Evolutionary conservation across 768 basidiomycete species (phyloP).

Genomic region (Leucosporidium yakuticum): DNA sequence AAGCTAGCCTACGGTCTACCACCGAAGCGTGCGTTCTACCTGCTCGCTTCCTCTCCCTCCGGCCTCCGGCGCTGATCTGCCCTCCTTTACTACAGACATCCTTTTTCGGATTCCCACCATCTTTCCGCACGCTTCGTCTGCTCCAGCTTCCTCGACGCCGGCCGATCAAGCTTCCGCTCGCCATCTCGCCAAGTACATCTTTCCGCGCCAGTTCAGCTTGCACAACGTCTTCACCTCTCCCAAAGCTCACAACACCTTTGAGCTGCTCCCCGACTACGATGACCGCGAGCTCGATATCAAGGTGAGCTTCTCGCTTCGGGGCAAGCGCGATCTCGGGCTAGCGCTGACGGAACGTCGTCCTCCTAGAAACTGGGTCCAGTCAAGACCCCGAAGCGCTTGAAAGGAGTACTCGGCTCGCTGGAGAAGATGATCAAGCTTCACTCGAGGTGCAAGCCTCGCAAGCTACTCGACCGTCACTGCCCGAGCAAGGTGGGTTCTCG

Average conservation of each 20-base stretch:
- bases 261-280: constrained; percentile 11
- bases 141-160: background rate
- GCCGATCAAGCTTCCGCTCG: constrained; percentile 42
- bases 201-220: constrained; percentile 71
- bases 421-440: constrained; percentile 65
- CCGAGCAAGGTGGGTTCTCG: constrained; percentile 60
- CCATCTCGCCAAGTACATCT: constrained; percentile 73
- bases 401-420: constrained; percentile 52
- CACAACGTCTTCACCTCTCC: constrained; percentile 62
- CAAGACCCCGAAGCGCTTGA: constrained; percentile 71
- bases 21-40: constrained; percentile 53
- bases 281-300: constrained; percentile 67
- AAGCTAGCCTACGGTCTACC: constrained; percentile 64
- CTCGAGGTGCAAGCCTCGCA: constrained; percentile 60
- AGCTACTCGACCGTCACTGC: constrained; percentile 60
- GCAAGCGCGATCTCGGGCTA: constrained; percentile 1
- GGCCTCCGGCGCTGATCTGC: background rate
- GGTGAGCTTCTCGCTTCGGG: constrained; percentile 44
- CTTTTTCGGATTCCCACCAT: constrained; percentile 6
- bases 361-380: constrained; percentile 46
- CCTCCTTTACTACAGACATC: constrained; percentile 12
- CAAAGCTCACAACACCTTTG: constrained; percentile 18
- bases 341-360: background rate
- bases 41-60: too few relatives aligned
- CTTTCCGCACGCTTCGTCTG: background rate